Base-by-base conservation (phyloP, 106 monocot species). In the Dioscorea alata region DNA sequence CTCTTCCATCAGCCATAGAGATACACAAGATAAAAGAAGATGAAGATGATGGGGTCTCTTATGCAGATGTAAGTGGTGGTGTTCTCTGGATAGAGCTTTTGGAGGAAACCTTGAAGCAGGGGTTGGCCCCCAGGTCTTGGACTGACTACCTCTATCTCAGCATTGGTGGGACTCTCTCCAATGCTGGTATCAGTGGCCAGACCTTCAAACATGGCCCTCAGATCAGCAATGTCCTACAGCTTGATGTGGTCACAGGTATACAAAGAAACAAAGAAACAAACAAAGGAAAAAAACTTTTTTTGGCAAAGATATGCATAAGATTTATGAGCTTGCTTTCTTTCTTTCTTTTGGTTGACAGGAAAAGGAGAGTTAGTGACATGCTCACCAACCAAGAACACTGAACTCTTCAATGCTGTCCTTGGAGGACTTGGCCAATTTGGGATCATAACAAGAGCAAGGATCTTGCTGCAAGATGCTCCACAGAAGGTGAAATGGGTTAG, bases 111-210 rank as follows among this genome's bases (percentile, higher is more conserved):
- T 68, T 93, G 59, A 86, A 69, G 68, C 15, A 72, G 35, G 89
- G 89, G 22, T 68, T 93, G 42, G 82, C 93, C 66, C 93, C 93
- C 32, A 83, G 86, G 71, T 93, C 93, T 20, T 93, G 86, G 89
- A 93, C 93, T 4, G 93, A 93, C 61, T 93, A 93, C 73, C 80
- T 93, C 59, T 81, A 93, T 56, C 72, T 93, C 20, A 82, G 71
- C 77, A 65, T 93, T 52, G 93, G 93, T 14, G 93, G 93, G 59
- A 93, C 93, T 70, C 86, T 93, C 56, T 93, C 93, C 19, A 89
- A 89, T 58, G 93, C 60, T 22, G 93, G 93, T 8, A 93, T 93
- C 68, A 93, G 93, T 48, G 93, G 93, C 15, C 93, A 93, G 68
- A 76, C 86, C 16, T 93, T 86, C 82, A 82, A 88, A 74, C 67